phyloP scores from a whole-genome alignment of 129 eudicot genomes.

The Ambrosia artemisiifolia region DNA sequence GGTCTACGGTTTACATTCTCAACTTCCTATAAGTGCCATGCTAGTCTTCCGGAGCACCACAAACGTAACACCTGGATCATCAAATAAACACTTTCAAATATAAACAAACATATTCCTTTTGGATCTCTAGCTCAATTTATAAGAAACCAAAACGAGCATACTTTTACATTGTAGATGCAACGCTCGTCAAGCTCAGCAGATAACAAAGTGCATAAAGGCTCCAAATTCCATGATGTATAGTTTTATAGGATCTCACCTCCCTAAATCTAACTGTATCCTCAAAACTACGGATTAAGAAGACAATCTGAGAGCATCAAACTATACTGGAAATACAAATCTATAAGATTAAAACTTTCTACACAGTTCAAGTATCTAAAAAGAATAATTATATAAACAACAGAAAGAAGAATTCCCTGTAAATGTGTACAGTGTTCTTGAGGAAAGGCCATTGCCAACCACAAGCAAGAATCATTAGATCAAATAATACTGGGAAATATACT shows the following conservation, averaged over 20 bases:
- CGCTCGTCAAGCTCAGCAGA: neutral
- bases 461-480: neutral
- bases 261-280: neutral
- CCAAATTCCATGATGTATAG: neutral
- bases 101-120: neutral
- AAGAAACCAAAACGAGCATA: slow-evolving; percentile 4
- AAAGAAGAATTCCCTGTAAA: neutral
- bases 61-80: neutral
- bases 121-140: neutral
- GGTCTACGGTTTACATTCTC: neutral
- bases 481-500: neutral
- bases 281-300: neutral
- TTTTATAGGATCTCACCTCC: neutral
- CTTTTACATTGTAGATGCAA: slow-evolving; percentile 66
- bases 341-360: slow-evolving; percentile 1
- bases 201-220: neutral
- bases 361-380: neutral
- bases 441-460: slow-evolving; percentile 9
- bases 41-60: neutral
- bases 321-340: neutral
- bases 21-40: neutral
- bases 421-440: neutral
- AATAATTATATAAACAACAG: neutral
- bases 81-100: neutral
- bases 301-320: neutral